Evolutionary conservation across 371 early-diverging fungal species (phyloP).

Genomic region (Apophysomyces ossiformis): DNA sequence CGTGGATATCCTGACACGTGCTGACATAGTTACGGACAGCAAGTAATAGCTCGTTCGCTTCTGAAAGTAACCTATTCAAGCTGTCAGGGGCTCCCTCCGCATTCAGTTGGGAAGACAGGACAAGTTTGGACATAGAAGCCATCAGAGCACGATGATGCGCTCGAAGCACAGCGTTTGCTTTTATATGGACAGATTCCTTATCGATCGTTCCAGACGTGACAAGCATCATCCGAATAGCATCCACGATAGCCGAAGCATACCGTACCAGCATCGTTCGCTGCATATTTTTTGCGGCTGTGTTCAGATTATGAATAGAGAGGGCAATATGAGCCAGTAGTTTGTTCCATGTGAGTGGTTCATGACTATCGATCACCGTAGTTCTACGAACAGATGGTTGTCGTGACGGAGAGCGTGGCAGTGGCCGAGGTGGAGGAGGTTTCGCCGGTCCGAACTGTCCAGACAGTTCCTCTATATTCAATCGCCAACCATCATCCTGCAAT

Average conservation of each 20-base stretch:
- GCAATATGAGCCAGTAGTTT: constrained; percentile 68
- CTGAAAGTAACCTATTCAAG: constrained; percentile 33
- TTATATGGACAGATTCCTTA: constrained; percentile 67
- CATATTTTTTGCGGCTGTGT: constrained; percentile 61
- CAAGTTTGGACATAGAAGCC: constrained; percentile 79
- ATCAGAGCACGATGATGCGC: constrained; percentile 82
- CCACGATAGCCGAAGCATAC: constrained; percentile 64
- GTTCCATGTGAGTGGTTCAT: constrained; percentile 59
- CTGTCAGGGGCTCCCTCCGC: constrained; percentile 57
- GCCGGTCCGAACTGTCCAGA: constrained; percentile 13
- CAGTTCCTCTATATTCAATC: constrained; percentile 10
- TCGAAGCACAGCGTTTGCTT: constrained; percentile 66
- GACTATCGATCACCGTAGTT: constrained; percentile 21
- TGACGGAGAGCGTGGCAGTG: constrained; percentile 29
- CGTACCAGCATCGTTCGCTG: constrained; percentile 47
- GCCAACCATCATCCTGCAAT: constrained; percentile 12
- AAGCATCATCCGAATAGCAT: constrained; percentile 84
- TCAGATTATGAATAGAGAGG: constrained; percentile 67
- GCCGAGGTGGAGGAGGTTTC: constrained; percentile 16
- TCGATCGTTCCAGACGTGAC: constrained; percentile 77
- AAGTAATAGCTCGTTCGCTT: constrained; percentile 65
- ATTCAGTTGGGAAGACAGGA: constrained; percentile 83
- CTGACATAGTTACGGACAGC: constrained; percentile 80
- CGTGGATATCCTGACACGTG: constrained; percentile 74
- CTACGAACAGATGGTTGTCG: constrained; percentile 24